Conservation (phyloP, 257 asterid species). For the Avicennia marina region DNA sequence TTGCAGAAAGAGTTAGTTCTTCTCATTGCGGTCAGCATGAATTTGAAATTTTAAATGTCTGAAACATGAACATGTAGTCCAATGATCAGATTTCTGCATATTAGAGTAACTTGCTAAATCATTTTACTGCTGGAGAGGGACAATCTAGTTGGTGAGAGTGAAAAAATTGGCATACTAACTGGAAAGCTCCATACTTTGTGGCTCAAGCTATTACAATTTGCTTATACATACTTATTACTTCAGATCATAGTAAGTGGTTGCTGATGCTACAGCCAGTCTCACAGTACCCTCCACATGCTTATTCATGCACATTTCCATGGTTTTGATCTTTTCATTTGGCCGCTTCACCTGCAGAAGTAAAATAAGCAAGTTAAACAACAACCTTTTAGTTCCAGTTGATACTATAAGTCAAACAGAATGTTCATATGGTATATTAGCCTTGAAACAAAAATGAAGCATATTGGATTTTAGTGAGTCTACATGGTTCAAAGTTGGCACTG, state of each 20-base stretch:
- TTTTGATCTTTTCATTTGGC: constrained; percentile 18
- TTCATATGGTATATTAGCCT: no score
- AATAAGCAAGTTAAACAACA: no score
- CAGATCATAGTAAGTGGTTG: no score
- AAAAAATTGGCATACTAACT: not conserved
- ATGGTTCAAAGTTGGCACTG: constrained; percentile 77
- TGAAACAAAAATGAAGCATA: no score
- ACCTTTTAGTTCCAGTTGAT: no score
- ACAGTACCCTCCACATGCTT: constrained; percentile 18
- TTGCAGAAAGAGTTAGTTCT: no score
- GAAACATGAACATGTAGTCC: not conserved
- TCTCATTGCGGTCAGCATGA: not conserved
- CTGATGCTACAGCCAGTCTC: no score
- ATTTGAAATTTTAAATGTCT: not conserved
- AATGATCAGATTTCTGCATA: not conserved
- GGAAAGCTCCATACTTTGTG: constrained; percentile 12
- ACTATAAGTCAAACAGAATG: no score
- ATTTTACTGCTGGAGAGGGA: not conserved
- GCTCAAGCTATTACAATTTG: constrained; percentile 18
- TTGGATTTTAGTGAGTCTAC: constrained; percentile 22
- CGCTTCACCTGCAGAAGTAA: constrained; percentile 44
- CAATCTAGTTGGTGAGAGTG: no score
- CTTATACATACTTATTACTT: constrained; percentile 15
- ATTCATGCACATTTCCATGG: constrained; percentile 19
- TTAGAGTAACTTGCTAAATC: constrained; percentile 4